Percentiles rank a stretch among this genome's conserved stretches.
Evolutionary conservation across 345 rosid genomes (phyloP).

Genomic region (Trapa incisa): DNA sequence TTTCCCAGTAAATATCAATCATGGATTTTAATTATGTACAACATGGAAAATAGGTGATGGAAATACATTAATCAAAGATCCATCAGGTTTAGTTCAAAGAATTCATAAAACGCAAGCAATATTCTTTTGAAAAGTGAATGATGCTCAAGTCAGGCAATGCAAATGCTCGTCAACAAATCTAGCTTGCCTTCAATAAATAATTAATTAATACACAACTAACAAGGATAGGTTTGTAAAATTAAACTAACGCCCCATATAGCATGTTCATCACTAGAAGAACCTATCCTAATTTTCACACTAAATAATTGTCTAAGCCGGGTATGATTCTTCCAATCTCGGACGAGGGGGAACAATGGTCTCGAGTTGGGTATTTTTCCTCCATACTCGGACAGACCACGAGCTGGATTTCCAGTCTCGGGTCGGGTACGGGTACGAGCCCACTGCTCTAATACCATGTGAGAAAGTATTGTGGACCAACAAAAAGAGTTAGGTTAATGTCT

Average conservation of each 20-base stretch:
- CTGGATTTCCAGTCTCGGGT: too few relatives aligned
- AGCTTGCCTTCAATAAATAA: background rate
- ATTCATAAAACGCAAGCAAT: background rate
- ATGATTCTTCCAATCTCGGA: too few relatives aligned
- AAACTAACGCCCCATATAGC: background rate
- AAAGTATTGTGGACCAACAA: too few relatives aligned
- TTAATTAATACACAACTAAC: background rate
- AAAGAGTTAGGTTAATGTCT: too few relatives aligned
- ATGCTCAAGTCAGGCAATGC: background rate
- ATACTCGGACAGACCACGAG: too few relatives aligned
- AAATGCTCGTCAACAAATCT: background rate
- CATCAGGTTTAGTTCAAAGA: background rate
- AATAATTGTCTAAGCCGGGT: background rate
- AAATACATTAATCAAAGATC: background rate
- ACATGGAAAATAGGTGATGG: background rate
- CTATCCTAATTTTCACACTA: background rate
- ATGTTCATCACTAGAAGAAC: background rate
- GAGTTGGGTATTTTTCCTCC: too few relatives aligned
- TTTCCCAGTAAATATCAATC: conserved; percentile 13
- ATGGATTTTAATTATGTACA: background rate
- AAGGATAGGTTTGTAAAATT: too few relatives aligned
- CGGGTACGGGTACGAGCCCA: too few relatives aligned
- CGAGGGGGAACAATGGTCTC: too few relatives aligned
- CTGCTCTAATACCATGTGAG: too few relatives aligned
- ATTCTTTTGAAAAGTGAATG: background rate